Evolutionary conservation across 2,329 filamentous ascomycete genomes (phyloP).

Genomic region (Hypocreales sp.): DNA sequence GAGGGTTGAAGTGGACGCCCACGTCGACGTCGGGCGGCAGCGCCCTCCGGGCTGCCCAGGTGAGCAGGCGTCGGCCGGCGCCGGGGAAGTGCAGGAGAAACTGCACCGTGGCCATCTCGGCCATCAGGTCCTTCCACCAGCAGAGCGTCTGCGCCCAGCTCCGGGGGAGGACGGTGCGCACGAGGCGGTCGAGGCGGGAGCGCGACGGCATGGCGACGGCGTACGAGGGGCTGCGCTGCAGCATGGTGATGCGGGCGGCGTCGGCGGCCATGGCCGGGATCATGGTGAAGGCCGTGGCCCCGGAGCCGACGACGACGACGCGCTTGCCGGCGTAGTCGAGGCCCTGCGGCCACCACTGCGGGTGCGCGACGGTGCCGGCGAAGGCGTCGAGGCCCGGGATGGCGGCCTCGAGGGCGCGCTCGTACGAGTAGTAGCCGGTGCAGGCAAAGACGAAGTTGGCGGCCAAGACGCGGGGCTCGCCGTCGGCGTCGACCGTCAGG

Average conservation of each 20-base stretch:
- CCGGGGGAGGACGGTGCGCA: slow-evolving; percentile 23
- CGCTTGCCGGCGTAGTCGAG: slow-evolving; percentile 49
- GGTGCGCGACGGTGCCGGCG: slow-evolving; percentile 37
- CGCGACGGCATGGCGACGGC: slow-evolving; percentile 35
- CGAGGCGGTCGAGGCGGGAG: slow-evolving; percentile 15
- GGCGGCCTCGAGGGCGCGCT: slow-evolving; percentile 35
- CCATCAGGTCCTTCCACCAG: slow-evolving; percentile 29
- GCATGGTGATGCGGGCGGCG: slow-evolving; percentile 48
- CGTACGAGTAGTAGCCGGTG: slow-evolving; percentile 51
- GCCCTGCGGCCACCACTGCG: slow-evolving; percentile 59
- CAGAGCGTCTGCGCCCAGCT: slow-evolving; percentile 27
- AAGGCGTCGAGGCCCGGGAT: slow-evolving; percentile 28
- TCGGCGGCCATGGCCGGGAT: slow-evolving; percentile 43
- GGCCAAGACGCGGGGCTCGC: slow-evolving; percentile 13
- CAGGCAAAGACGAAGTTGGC: slow-evolving; percentile 42
- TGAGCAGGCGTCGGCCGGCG: slow-evolving; percentile 26
- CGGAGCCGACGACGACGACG: slow-evolving; percentile 50
- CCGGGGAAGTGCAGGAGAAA: slow-evolving; percentile 34
- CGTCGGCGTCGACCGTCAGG: slow-evolving; percentile 23
- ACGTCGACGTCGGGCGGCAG: slow-evolving; percentile 30
- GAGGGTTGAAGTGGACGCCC: slow-evolving; percentile 39
- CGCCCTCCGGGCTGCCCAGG: slow-evolving; percentile 21
- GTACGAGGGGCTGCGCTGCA: slow-evolving; percentile 52
- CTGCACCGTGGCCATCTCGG: slow-evolving; percentile 22
- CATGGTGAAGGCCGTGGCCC: slow-evolving; percentile 52